These are phyloP conservation scores for Andrographis paniculata DNA, from an alignment of 305 asterid genomes.

Conservation along the genomic window DNA sequence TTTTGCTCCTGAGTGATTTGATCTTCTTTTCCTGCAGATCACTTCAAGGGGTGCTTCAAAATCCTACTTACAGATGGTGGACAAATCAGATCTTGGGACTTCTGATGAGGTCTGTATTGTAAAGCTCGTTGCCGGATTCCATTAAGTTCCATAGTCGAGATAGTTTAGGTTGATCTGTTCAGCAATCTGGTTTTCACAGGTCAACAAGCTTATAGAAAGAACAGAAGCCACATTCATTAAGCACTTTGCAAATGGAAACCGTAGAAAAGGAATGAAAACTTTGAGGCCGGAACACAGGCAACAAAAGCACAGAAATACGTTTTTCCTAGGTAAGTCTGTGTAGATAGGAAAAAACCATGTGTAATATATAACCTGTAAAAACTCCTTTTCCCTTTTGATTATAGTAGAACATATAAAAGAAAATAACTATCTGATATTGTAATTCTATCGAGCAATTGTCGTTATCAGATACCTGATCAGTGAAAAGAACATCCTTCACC, in stretches of 20 bases:
- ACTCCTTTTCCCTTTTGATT: not conserved
- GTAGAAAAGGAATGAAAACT: constrained; percentile 56
- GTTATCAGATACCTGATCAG: not conserved
- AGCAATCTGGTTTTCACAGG: constrained; percentile 25
- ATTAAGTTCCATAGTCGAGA: not conserved
- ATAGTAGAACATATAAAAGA: too few relatives aligned
- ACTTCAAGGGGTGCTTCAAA: constrained; percentile 75
- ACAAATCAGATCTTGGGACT: constrained; percentile 54
- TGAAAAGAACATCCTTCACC: not conserved
- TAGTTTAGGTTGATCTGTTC: not conserved
- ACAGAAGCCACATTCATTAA: constrained; percentile 59
- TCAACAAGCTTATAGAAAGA: constrained; percentile 48
- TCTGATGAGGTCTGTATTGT: constrained; percentile 64
- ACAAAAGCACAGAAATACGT: constrained; percentile 66
- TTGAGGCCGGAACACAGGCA: constrained; percentile 50
- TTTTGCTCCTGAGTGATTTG: not conserved
- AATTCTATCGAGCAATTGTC: not conserved
- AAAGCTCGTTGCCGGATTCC: not conserved
- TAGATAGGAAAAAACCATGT: not conserved
- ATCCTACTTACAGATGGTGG: constrained; percentile 67
- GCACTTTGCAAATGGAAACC: constrained; percentile 78
- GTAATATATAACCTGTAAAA: not conserved
- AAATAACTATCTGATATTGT: not conserved
- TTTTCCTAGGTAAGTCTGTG: constrained; percentile 46
- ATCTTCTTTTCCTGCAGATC: constrained; percentile 29